These are phyloP conservation scores for Phlyctochytrium bullatum DNA, from an alignment of 192 early-diverging fungal genomes.

Conservation along the genomic window DNA sequence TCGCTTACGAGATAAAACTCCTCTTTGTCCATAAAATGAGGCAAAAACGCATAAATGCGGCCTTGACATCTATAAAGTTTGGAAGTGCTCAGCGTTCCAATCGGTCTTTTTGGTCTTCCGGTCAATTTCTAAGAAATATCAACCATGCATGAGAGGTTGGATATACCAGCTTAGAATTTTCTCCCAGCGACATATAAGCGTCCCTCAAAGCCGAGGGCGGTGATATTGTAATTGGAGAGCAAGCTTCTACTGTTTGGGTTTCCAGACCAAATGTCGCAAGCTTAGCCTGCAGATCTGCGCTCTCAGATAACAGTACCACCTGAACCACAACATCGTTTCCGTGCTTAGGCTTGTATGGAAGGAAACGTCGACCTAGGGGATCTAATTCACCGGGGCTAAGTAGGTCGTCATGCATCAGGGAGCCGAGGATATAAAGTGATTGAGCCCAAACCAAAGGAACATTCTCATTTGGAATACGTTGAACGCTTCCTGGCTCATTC, in stretches of 20 bases:
- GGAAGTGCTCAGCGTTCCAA: constrained; percentile 76
- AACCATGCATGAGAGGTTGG: background rate
- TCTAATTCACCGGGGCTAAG: constrained; percentile 77
- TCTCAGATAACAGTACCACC: constrained; percentile 75
- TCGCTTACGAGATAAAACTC: constrained; percentile 86
- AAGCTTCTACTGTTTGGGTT: constrained; percentile 73
- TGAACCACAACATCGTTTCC: constrained; percentile 69
- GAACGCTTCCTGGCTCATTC: constrained; percentile 63
- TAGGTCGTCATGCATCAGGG: constrained; percentile 72
- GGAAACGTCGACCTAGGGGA: constrained; percentile 72
- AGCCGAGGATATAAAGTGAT: constrained; percentile 74
- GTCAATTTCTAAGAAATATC: constrained; percentile 12
- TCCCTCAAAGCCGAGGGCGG: constrained; percentile 74
- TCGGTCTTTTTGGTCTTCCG: constrained; percentile 72
- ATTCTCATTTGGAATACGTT: constrained; percentile 78
- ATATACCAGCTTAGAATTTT: constrained; percentile 67
- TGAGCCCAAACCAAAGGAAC: constrained; percentile 86
- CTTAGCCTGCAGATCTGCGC: constrained; percentile 63
- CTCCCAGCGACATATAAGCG: constrained; percentile 69
- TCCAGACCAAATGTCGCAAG: constrained; percentile 74
- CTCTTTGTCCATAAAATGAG: constrained; percentile 84
- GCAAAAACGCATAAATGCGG: constrained; percentile 76
- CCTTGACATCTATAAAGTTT: constrained; percentile 82
- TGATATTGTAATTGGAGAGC: constrained; percentile 67
- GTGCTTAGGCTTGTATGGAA: constrained; percentile 46